Evolutionary conservation across 495 filamentous ascomycete genomes (phyloP).

Genomic region (Annulohypoxylon stygium): DNA sequence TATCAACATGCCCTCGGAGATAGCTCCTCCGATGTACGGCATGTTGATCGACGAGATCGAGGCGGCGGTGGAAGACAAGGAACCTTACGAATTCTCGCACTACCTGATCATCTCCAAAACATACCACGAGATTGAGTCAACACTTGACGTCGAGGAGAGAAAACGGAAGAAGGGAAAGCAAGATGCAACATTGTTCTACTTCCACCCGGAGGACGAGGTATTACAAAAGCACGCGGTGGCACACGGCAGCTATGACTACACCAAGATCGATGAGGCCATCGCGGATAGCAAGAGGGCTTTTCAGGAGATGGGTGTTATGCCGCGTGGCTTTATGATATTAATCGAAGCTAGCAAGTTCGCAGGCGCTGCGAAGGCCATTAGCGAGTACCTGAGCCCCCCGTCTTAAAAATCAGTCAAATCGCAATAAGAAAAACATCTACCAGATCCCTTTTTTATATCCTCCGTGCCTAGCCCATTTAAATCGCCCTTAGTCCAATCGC

Average conservation of each 20-base stretch:
- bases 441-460: constrained; percentile 3
- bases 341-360: constrained; percentile 78
- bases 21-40: constrained; percentile 94
- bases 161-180: constrained; percentile 80
- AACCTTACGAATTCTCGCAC: constrained; percentile 93
- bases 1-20: constrained; percentile 94
- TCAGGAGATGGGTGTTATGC: constrained; percentile 89
- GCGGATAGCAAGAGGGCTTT: constrained; percentile 95
- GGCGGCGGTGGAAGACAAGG: constrained; percentile 88
- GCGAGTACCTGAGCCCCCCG: constrained; percentile 73
- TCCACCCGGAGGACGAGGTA: constrained; percentile 97
- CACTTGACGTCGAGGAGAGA: constrained; percentile 75
- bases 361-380: constrained; percentile 75
- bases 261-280: constrained; percentile 80
- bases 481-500: constrained; percentile 68
- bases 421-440: constrained; percentile 33
- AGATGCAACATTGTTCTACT: constrained; percentile 75
- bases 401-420: constrained; percentile 42
- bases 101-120: constrained; percentile 92
- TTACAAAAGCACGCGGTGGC: constrained; percentile 78
- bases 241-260: constrained; percentile 77
- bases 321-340: constrained; percentile 82
- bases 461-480: constrained; percentile 11
- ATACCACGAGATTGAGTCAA: constrained; percentile 88
- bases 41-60: constrained; percentile 95